Percentiles rank a stretch among this genome's conserved stretches.
Conservation (phyloP, 2,329 filamentous ascomycete genomes). For the Clonostachys byssicola region DNA sequence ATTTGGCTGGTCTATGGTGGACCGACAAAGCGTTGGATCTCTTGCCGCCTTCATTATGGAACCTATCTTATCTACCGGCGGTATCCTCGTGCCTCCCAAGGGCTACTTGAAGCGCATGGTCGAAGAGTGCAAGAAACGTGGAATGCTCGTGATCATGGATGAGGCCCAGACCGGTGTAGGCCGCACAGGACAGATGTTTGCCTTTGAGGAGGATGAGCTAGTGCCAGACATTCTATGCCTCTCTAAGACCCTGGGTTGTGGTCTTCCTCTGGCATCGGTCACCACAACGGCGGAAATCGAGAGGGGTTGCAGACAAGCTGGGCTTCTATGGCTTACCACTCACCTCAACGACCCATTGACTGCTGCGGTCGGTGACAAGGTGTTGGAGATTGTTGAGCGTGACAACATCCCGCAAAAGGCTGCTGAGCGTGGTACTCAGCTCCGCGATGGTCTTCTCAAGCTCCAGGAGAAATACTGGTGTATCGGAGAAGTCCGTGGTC, state of each 20-base stretch:
- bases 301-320: conserved; percentile 32
- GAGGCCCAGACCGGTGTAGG: conserved; percentile 58
- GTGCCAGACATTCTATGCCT: conserved; percentile 45
- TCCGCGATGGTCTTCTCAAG: conserved; percentile 33
- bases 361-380: conserved; percentile 48
- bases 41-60: conserved; percentile 61
- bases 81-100: conserved; percentile 48
- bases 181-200: conserved; percentile 53
- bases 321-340: conserved; percentile 45
- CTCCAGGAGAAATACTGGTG: conserved; percentile 45
- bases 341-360: conserved; percentile 51
- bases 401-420: conserved; percentile 38
- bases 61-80: conserved; percentile 51
- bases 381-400: conserved; percentile 46
- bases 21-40: conserved; percentile 52
- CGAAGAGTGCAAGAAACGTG: conserved; percentile 45
- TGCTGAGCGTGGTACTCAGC: conserved; percentile 29
- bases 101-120: conserved; percentile 52
- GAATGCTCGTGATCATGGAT: conserved; percentile 55
- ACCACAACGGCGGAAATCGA: conserved; percentile 43
- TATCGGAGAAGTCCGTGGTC: conserved; percentile 47
- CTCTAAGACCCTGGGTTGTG: conserved; percentile 50
- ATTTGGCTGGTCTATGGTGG: conserved; percentile 58
- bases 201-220: conserved; percentile 43
- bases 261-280: conserved; percentile 40